Conservation (phyloP, 441 rosid species). For the Biscutella auriculata region DNA sequence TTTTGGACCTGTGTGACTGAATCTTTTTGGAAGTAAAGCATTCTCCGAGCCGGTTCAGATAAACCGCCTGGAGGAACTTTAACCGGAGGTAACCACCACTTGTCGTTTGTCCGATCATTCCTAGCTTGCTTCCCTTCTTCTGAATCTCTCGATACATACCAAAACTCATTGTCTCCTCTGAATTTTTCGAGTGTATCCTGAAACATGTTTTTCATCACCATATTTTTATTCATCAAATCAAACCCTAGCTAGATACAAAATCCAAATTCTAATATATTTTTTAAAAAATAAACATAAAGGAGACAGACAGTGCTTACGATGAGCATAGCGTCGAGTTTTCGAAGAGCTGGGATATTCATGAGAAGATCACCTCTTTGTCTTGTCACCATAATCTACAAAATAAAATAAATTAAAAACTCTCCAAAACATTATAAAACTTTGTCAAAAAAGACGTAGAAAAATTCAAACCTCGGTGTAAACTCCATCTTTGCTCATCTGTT, state of each 20-base stretch:
- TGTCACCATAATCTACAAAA: conserved; percentile 45
- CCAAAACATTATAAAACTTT: no score
- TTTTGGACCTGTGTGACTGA: conserved; percentile 80
- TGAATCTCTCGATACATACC: conserved; percentile 53
- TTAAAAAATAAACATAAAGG: no score
- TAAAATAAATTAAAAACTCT: no score
- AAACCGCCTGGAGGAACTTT: conserved; percentile 74
- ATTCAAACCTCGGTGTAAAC: conserved; percentile 33
- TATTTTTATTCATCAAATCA: no score
- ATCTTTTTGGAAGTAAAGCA: conserved; percentile 66
- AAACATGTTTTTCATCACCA: no score
- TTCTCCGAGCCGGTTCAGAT: conserved; percentile 48
- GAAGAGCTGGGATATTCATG: conserved; percentile 48
- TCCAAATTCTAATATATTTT: no score
- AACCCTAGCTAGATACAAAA: no score
- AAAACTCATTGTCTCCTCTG: no score
- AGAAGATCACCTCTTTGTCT: conserved; percentile 48
- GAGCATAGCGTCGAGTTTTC: conserved; percentile 54
- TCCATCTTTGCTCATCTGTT: conserved; percentile 38
- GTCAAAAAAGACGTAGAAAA: no score
- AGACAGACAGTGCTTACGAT: no score
- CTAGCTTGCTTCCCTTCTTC: conserved; percentile 32
- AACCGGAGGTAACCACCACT: conserved; percentile 84
- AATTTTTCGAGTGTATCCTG: no score
- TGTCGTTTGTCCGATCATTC: no score